Evolutionary conservation across 371 early-diverging fungal species (phyloP).

Genomic region (Rhizopus microsporus): DNA sequence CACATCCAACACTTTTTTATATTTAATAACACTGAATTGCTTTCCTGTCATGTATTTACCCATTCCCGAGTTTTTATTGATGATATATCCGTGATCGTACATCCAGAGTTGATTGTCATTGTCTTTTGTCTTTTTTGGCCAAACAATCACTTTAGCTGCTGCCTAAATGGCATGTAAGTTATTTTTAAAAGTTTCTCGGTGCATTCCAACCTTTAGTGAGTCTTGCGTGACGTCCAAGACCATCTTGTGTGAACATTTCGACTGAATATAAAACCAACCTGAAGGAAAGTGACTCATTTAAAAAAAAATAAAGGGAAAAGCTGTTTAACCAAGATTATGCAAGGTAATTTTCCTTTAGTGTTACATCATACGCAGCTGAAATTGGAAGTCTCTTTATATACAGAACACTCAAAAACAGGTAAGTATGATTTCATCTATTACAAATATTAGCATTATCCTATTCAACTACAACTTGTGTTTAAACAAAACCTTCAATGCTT

Average conservation of each 20-base stretch:
- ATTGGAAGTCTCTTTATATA: too few relatives aligned
- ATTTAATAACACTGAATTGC: background rate
- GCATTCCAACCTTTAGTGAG: conserved; percentile 39
- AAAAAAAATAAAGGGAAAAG: conserved; percentile 2
- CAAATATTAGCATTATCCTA: too few relatives aligned
- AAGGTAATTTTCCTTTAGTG: too few relatives aligned
- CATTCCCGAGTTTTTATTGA: conserved; percentile 31
- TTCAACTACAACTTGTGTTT: too few relatives aligned
- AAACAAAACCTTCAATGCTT: too few relatives aligned
- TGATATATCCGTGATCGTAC: conserved; percentile 25
- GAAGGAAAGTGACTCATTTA: conserved; percentile 46
- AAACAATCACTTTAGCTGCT: conserved; percentile 43
- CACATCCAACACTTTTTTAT: conserved; percentile 41
- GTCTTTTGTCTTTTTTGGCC: conserved; percentile 38
- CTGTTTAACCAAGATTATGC: background rate
- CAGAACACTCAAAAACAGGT: too few relatives aligned
- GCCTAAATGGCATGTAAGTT: conserved; percentile 17
- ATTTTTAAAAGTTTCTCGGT: background rate
- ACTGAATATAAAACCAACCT: conserved; percentile 55
- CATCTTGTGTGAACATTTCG: conserved; percentile 45
- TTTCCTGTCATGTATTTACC: conserved; percentile 15
- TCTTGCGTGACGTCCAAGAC: conserved; percentile 46
- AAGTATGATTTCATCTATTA: too few relatives aligned
- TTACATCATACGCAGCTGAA: too few relatives aligned
- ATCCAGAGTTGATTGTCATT: conserved; percentile 39